Percentiles rank a stretch among this genome's conserved stretches.
Conservation (phyloP, 1,139 yeast genomes). For the Protomyces inouyei region DNA sequence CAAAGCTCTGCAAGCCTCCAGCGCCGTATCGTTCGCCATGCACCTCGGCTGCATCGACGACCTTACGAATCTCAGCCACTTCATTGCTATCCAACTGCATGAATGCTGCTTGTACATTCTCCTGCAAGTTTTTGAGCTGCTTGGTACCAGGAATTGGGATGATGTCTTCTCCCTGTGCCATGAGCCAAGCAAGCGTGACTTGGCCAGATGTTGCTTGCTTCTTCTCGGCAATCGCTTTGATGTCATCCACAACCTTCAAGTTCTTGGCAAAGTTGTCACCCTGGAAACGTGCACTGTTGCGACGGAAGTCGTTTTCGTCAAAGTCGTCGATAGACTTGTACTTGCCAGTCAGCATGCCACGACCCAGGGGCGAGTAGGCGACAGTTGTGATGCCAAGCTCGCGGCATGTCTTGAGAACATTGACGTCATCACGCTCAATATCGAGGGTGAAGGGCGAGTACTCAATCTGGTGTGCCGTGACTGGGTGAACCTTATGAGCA, state of each 20-base stretch:
- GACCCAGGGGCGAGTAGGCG: conserved; percentile 54
- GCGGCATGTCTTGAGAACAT: conserved; percentile 31
- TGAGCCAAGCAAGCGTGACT: conserved; percentile 69
- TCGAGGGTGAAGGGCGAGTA: conserved; percentile 33
- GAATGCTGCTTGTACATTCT: conserved; percentile 34
- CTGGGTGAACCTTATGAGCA: conserved; percentile 32
- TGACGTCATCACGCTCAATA: conserved; percentile 29
- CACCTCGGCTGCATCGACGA: conserved; percentile 30
- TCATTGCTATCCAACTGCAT: conserved; percentile 29
- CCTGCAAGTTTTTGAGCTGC: conserved; percentile 53
- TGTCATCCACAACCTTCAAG: conserved; percentile 46
- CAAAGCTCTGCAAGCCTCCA: neutral
- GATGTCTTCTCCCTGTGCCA: conserved; percentile 46
- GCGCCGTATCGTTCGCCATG: conserved; percentile 30
- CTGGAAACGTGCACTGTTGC: conserved; percentile 46
- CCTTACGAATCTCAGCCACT: conserved; percentile 27
- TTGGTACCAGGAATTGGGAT: conserved; percentile 79
- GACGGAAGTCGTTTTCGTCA: conserved; percentile 54
- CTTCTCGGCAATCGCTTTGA: conserved; percentile 46
- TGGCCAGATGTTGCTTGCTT: conserved; percentile 56
- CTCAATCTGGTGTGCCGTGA: conserved; percentile 33
- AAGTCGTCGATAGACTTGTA: conserved; percentile 47
- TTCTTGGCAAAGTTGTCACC: conserved; percentile 56
- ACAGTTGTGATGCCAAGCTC: conserved; percentile 33
- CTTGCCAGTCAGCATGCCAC: conserved; percentile 69